Evolutionary conservation across 2,329 filamentous ascomycete genomes (phyloP).

Genomic region (Capronia americana): DNA sequence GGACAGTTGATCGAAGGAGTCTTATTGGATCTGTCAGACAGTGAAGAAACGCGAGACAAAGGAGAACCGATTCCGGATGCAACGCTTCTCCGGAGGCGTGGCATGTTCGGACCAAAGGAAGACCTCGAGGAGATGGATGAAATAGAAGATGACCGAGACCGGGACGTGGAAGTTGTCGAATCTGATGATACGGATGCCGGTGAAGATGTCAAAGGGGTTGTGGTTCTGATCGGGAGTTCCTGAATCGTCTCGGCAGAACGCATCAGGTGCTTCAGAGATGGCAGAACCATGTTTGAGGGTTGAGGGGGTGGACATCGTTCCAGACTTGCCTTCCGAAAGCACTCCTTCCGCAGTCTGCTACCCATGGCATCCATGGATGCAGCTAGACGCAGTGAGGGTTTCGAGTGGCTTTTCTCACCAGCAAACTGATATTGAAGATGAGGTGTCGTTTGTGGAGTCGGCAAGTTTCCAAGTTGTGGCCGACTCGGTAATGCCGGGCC

Average conservation of each 20-base stretch:
- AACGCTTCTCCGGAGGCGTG: conserved; percentile 15
- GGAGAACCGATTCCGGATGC: conserved; percentile 23
- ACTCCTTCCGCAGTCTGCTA: conserved; percentile 65
- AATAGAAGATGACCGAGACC: conserved; percentile 59
- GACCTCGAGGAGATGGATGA: conserved; percentile 50
- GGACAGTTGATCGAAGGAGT: not conserved
- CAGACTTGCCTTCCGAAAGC: conserved; percentile 61
- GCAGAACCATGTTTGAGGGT: conserved; percentile 28
- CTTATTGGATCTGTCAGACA: conserved; percentile 17
- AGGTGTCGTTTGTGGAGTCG: conserved; percentile 68
- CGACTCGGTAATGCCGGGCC: conserved; percentile 59
- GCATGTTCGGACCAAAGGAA: conserved; percentile 23
- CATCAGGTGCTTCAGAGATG: conserved; percentile 29
- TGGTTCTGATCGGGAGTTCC: conserved; percentile 26
- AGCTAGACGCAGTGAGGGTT: conserved; percentile 64
- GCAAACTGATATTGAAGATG: conserved; percentile 45
- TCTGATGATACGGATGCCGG: conserved; percentile 71
- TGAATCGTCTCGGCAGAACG: conserved; percentile 35
- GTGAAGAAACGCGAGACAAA: conserved; percentile 22
- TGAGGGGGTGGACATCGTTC: conserved; percentile 56
- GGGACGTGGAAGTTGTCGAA: conserved; percentile 52
- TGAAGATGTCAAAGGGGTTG: conserved; percentile 48
- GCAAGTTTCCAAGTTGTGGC: conserved; percentile 61
- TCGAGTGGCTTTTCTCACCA: conserved; percentile 54
- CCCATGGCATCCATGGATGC: conserved; percentile 63